These are phyloP conservation scores for Coriolopsis trogii DNA, from an alignment of 1,284 basidiomycete species.

Conservation along the genomic window DNA sequence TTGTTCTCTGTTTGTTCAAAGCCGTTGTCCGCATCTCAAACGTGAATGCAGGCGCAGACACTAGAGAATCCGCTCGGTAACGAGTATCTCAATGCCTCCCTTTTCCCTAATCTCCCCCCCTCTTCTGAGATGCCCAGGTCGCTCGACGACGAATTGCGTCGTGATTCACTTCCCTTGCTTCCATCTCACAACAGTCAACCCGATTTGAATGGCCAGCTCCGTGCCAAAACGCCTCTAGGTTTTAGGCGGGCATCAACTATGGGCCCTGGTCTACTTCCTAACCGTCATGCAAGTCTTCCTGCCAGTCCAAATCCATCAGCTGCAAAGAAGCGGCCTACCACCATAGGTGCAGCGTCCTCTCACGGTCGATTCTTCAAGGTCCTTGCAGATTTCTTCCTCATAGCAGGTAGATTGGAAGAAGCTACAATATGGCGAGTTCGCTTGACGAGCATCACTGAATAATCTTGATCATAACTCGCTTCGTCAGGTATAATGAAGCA, in stretches of 20 bases:
- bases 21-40: constrained; percentile 21
- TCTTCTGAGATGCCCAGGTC: constrained; percentile 59
- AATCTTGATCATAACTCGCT: neutral
- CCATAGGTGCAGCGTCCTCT: constrained; percentile 69
- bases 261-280: constrained; percentile 36
- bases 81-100: constrained; percentile 69
- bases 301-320: constrained; percentile 35
- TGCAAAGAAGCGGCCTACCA: constrained; percentile 61
- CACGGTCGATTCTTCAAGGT: constrained; percentile 85
- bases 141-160: constrained; percentile 45
- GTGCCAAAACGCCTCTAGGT: constrained; percentile 41
- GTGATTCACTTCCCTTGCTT: constrained; percentile 47
- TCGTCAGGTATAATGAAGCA: constrained; percentile 81
- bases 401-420: constrained; percentile 82
- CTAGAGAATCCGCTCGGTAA: constrained; percentile 75
- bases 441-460: neutral
- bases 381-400: constrained; percentile 85
- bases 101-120: constrained; percentile 63
- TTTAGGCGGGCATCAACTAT: constrained; percentile 59
- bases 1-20: constrained; percentile 5
- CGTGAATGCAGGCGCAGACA: constrained; percentile 52
- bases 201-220: constrained; percentile 49
- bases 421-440: constrained; percentile 72
- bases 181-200: constrained; percentile 59
- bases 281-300: constrained; percentile 53